Base-by-base conservation (phyloP, 1,139 yeast species). In the Debaryomycetaceae sp. region DNA sequence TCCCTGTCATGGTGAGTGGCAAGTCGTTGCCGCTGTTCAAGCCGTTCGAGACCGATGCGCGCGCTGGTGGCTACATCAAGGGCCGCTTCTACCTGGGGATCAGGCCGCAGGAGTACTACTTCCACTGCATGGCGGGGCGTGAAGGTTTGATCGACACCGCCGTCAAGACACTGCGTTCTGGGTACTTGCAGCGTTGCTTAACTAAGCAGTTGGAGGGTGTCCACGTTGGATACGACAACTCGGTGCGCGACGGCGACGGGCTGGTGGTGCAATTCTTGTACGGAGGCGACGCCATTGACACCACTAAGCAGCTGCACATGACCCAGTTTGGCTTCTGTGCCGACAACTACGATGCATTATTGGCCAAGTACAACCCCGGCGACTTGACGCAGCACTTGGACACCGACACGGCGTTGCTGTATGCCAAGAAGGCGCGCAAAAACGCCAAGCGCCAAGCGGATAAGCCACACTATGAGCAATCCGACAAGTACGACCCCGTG, bases 111-210 rank as follows among this genome's bases (percentile, higher is more conserved):
- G 99, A 93, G 58, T 93, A 93, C 61, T 93, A 89, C 55, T 93
- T 93, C 91, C 99, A 93, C 68, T 91, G 98, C 72, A 93, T 93
- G 99, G 99, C 99, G 37, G 99, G 99, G 60, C 83, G 99, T 71
- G 99, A 93, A 73, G 99, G 99, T 65, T 76, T 93, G 55, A 93
- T 93, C 65, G 99, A 93, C 72, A 93, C 99, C 37, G 98, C 99
- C 34, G 98, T 93, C 44, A 93, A 93, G 65, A 93, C 99, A 7
- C 86, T 97, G 16, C 83, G 96, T 66, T 89, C 98, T 34, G 99
- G 99, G 56, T 93, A 93, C 65, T 75, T 93, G 58, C 99, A 93
- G 66, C 83, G 99, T 68, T 93, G 98, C 76, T 75, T 93, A 64
- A 91, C 96, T 41, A 93, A 93, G 61, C 98, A 91, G 64, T 73